Base-by-base conservation (phyloP, 2,329 filamentous ascomycete species). In the Pseudonectria buxi region DNA sequence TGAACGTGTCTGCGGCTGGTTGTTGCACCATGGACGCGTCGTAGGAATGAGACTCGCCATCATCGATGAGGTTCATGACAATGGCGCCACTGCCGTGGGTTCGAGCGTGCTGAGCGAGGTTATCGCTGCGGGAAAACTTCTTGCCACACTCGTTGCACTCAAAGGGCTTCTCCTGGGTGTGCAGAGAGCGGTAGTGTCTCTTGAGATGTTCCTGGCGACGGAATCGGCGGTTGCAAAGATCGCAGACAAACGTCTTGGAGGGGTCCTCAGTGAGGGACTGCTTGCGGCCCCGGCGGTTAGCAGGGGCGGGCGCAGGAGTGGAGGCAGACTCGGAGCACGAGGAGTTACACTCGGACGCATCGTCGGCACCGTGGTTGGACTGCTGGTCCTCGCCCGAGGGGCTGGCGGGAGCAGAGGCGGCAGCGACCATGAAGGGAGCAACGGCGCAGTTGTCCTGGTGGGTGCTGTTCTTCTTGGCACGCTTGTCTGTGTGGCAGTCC, bases 141-240 rank as follows among this genome's bases (percentile, higher is more conserved):
- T 98, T 98, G 53, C 92, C 90, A 57, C 92, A 98, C 68, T 98
- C 90, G 48, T 81, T 78, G 73, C 92, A 98, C 68, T 94, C 87
- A 55, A 96, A 98, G 5, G 92, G 92, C 80, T 96, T 98, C 61
- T 96, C 92, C 58, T 94, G 83, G 2, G 92, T 98, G 73, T 98
- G 92, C 31, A 98, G 86, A 39, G 92, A 96, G 51, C 92, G 83
- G 73, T 95, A 95, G 72, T 98, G 92, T 45, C 92, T 86, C 80
- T 98, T 98, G 41, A 98, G 78, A 58, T 98, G 92, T 65, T 98
- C 92, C 67, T 98, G 92, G 44, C 92, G 86, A 44, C 92, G 85
- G 83, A 98, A 98, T 43, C 92, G 86, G 47, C 92, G 88, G 55
- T 87, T 90, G 81, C 92, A 98, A 14, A 95, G 76, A 37, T 89